Conservation (phyloP, 305 asterid species). For the Solanum hybrid region DNA sequence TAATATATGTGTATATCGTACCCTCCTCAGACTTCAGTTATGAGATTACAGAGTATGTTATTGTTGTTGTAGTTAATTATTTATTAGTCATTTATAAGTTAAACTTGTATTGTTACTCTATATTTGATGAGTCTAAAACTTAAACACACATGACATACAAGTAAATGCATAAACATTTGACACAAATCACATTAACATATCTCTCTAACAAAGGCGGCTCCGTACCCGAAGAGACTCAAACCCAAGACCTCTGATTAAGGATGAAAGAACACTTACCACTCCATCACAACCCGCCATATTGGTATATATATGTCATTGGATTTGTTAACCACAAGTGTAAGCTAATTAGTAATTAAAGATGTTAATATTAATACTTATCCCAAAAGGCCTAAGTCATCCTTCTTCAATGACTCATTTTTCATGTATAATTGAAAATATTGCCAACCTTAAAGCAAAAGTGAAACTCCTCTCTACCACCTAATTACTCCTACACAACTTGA, state of each 20-base stretch:
- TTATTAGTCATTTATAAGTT: not conserved
- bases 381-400: not conserved
- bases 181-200: not conserved
- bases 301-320: not conserved
- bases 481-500: not conserved
- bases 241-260: no score
- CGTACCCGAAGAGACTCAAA: no score
- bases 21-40: accelerated
- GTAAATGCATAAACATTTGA: not conserved
- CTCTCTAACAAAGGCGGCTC: no score
- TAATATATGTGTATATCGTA: not conserved
- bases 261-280: no score
- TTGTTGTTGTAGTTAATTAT: no score
- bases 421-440: not conserved
- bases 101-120: not conserved
- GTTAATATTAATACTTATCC: not conserved
- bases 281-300: no score
- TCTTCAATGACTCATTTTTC: not conserved
- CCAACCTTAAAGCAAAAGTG: not conserved
- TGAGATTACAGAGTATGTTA: not conserved
- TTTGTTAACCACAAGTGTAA: not conserved
- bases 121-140: not conserved
- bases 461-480: not conserved
- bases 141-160: not conserved
- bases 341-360: not conserved